Evolutionary conservation across 139 green algal species (phyloP), one percentile per base, ranked within the genome.

Genomic region (Penium margaritaceum): DNA sequence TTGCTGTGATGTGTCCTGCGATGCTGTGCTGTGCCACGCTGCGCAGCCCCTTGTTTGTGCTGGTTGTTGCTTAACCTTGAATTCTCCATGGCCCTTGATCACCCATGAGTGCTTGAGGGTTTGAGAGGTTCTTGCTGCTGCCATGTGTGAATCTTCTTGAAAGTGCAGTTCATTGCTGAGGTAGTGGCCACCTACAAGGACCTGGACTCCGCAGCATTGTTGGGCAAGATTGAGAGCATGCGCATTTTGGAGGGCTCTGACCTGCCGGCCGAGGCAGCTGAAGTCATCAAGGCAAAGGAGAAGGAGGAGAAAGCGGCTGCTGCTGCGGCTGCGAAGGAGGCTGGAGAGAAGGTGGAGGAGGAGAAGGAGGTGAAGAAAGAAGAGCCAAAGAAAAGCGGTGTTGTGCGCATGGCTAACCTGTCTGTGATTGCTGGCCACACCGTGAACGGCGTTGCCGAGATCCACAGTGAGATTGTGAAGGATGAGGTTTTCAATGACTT

Each of bases 381-480:
- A 7, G 66, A 34, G 19, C n/a, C 70, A 67, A 47, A 53, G 43
- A 19, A 41, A 0, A 70, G 78, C 12, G 53, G 32, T 5, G 24
- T 79, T 21, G 67, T 78, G 44, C 90, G 91, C 85, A 99, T 99
- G 94, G 95, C 94, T 0, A 96, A 95, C 87, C 84, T 99, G 71
- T 91, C 88, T 2, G 89, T 97, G 53, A 90, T 96, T 34, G 89
- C 86, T 33, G 89, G 80, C 60, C 84, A 90, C 71, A 83, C 84
- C 15, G 90, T 97, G 66, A 99, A 99, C 76, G 94, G 94, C 17
- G 82, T 86, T 46, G 92, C 92, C 1, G 88, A 85, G 61, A 95
- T 97, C 78, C 92, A 97, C 88, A 89, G 80, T 3, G 89, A 97
- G 66, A 95, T 98, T 76, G 92, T 98, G 79, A 95, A 95, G 84